Evolutionary conservation across 768 basidiomycete species (phyloP).

Genomic region (Lentinula aciculospora): DNA sequence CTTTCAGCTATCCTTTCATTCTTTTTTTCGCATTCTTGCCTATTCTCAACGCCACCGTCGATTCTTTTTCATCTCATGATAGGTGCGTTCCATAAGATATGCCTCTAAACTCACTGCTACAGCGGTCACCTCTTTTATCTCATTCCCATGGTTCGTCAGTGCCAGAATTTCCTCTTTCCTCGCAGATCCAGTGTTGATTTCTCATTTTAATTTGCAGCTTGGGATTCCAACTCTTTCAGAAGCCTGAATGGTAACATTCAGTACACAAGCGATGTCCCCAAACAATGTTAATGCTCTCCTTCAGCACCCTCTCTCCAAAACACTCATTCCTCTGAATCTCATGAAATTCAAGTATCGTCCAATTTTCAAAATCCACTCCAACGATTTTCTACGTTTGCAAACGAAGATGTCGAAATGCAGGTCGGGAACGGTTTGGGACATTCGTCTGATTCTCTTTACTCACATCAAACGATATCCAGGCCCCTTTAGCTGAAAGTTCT

Average conservation of each 20-base stretch:
- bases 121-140: neutral
- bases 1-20: too few species aligned
- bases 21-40: too few species aligned
- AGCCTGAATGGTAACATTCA: neutral
- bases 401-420: conserved; percentile 65
- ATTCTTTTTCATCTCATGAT: neutral
- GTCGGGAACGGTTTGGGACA: conserved; percentile 27
- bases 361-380: neutral
- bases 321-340: neutral
- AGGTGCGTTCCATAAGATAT: neutral
- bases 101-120: neutral
- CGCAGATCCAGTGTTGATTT: neutral
- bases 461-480: conserved; percentile 21
- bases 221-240: neutral
- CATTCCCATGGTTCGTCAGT: neutral
- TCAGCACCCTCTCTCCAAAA: neutral
- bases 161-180: neutral
- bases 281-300: neutral
- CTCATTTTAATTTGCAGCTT: neutral
- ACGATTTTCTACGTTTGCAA: conserved; percentile 1
- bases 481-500: conserved; percentile 32
- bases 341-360: too few species aligned
- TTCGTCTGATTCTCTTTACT: conserved; percentile 2
- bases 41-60: neutral
- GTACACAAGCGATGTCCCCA: neutral